Evolutionary conservation across 225 moss, liverwort and hornwort species (phyloP), one percentile per base, ranked within the genome.

Genomic region (Pseudisothecium myosuroides): DNA sequence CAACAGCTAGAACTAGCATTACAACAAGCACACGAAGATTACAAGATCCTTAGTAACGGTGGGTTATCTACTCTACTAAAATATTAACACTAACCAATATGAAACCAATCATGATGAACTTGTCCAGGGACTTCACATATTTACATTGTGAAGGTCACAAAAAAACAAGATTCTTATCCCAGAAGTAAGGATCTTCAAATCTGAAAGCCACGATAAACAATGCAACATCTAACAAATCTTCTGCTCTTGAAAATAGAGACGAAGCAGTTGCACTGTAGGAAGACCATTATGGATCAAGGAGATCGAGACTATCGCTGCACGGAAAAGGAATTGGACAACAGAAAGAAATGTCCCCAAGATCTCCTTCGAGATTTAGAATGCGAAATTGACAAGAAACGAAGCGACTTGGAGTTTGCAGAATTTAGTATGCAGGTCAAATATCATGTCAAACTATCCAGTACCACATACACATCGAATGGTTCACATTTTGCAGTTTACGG

Each of bases 11-110:
- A 93, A 85, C 27, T 81, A 19, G 93, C 93, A 61, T 85, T 93
- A 84, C 90, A 93, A 82, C 93, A 93, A 93, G 87, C 93, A 45
- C 93, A 93, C 8, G 91, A 91, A 90, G 91, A 91, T 87, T 91
- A 93, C 77, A 93, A 91, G 76, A 84, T 93, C 54, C 61, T 93
- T 24, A 88, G 87, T 88, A 91, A 91, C 11, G 93, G 93, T 93
- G 32, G 73, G 26, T 64, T 56, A 36, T 63, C 36, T 43, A 81
- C n/a, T n/a, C n/a, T n/a, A n/a, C n/a, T n/a, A n/a, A 31, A 22
- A 47, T 32, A 56, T 11, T 77, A 56, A 58, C 56, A 76, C 4
- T 56, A 13, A 39, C 31, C 8, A n/a, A 39, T n/a, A 39, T 69
- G 22, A 69, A 28, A 71, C 8, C 9, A 69, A 41, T 69, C 41